Conservation (phyloP, 345 rosid genomes). For the Eucalyptus fibrosa region DNA sequence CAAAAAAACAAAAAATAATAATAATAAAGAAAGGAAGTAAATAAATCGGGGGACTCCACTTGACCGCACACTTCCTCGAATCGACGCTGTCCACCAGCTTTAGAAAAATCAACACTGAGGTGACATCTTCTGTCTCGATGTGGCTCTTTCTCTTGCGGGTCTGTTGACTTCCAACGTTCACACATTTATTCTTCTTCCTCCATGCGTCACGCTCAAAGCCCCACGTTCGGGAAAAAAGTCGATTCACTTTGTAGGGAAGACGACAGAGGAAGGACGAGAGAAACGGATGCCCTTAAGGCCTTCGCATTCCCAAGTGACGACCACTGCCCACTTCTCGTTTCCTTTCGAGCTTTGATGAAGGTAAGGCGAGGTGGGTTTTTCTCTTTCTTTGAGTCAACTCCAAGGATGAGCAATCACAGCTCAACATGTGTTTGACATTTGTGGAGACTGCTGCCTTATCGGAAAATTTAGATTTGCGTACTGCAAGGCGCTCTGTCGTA, state of each 20-base stretch:
- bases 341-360: background rate
- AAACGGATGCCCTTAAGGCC: background rate
- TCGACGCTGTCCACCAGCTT: background rate
- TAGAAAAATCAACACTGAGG: background rate
- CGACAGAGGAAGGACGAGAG: background rate
- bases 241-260: background rate
- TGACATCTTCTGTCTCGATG: background rate
- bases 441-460: background rate
- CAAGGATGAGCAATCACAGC: background rate
- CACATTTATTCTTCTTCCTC: background rate
- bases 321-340: background rate
- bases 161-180: background rate
- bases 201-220: background rate
- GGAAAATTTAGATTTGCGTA: background rate
- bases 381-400: background rate
- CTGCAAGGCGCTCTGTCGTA: background rate
- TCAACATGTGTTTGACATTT: background rate
- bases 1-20: fast-evolving
- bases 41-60: background rate
- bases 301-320: background rate
- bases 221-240: background rate
- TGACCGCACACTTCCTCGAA: background rate
- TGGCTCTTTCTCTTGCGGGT: background rate
- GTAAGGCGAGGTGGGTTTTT: background rate
- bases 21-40: background rate